Evolutionary conservation across 176 grass and related monocot genomes (phyloP).

Genomic region (Poa pratensis): DNA sequence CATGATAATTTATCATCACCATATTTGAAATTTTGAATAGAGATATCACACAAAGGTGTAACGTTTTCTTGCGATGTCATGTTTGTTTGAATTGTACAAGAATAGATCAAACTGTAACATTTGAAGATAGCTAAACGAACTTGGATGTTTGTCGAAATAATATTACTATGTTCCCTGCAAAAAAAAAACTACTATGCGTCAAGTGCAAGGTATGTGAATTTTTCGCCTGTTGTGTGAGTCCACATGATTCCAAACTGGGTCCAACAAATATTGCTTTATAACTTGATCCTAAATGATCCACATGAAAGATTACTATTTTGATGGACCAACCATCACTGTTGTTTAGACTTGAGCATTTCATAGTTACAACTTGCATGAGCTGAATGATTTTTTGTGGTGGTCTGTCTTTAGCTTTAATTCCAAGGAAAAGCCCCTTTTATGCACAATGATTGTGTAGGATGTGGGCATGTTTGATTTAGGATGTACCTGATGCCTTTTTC

Average conservation of each 20-base stretch:
- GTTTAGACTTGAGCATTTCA: slow-evolving; percentile 34
- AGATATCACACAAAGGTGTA: not conserved
- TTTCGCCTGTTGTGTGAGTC: not conserved
- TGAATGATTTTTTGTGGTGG: slow-evolving; percentile 4
- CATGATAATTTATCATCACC: not conserved
- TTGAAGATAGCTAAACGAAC: not conserved
- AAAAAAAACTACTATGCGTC: too few species aligned
- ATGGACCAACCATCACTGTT: not conserved
- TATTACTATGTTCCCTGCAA: not conserved
- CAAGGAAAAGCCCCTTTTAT: slow-evolving; percentile 52
- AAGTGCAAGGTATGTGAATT: not conserved
- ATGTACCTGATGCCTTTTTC: slow-evolving; percentile 41
- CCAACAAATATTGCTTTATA: not conserved
- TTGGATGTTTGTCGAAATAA: not conserved
- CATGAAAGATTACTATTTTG: slow-evolving; percentile 1
- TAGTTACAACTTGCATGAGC: slow-evolving; percentile 13
- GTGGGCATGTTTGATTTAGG: slow-evolving; percentile 44
- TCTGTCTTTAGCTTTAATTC: slow-evolving; percentile 38
- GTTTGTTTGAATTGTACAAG: not conserved
- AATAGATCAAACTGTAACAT: slow-evolving; percentile 6
- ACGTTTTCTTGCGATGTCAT: not conserved
- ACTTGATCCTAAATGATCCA: not conserved
- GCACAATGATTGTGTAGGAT: slow-evolving; percentile 40
- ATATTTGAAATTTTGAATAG: not conserved
- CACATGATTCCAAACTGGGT: not conserved